Percentiles rank a stretch among this genome's conserved stretches.
These are phyloP conservation scores for Saturnispora zaruensis DNA, from an alignment of 805 yeast species.

Conservation along the genomic window DNA sequence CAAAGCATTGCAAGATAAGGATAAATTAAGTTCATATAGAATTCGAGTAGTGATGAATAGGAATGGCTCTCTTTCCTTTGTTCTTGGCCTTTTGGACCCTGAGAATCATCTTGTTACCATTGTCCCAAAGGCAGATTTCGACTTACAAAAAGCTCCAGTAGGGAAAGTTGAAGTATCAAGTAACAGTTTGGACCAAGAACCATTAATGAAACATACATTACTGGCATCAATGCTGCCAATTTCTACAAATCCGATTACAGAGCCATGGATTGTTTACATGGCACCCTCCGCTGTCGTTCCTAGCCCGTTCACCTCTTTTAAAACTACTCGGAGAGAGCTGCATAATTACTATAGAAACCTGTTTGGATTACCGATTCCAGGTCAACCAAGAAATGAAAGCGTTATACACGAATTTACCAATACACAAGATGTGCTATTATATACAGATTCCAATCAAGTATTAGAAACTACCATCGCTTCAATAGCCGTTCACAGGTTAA, in stretches of 20 bases:
- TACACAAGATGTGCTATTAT: constrained; percentile 55
- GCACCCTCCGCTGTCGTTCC: constrained; percentile 45
- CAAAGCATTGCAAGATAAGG: constrained; percentile 26
- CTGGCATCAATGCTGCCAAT: neutral
- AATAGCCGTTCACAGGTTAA: constrained; percentile 49
- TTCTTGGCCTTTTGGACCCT: constrained; percentile 21
- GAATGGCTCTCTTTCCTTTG: constrained; percentile 23
- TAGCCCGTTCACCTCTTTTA: constrained; percentile 78
- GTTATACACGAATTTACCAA: neutral
- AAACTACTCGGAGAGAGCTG: constrained; percentile 65
- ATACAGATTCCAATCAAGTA: constrained; percentile 49
- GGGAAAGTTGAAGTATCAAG: neutral
- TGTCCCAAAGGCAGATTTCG: constrained; percentile 7
- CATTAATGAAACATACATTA: constrained; percentile 1
- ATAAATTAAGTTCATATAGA: constrained; percentile 33
- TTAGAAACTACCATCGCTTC: constrained; percentile 82
- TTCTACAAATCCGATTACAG: constrained; percentile 6
- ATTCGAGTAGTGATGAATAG: constrained; percentile 38
- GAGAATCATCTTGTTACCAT: constrained; percentile 5
- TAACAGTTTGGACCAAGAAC: neutral
- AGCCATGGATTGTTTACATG: constrained; percentile 52
- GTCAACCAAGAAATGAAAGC: constrained; percentile 17
- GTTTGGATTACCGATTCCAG: constrained; percentile 27
- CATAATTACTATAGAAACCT: constrained; percentile 58
- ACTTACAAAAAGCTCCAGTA: constrained; percentile 1